Evolutionary conservation across 2,329 filamentous ascomycete genomes (phyloP).

Genomic region (Mycosphaerelloides madeirae): DNA sequence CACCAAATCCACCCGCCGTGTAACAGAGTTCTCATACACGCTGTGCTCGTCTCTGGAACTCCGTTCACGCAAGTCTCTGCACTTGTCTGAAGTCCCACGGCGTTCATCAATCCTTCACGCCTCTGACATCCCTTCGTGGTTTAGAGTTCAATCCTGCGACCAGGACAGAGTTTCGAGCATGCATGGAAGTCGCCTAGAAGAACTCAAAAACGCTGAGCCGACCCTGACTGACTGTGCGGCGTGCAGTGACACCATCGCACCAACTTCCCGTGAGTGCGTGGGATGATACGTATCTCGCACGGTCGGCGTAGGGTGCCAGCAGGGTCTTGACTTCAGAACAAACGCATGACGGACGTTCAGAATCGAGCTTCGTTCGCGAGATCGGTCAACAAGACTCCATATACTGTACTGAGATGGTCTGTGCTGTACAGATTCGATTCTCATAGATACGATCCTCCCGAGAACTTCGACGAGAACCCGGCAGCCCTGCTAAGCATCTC

Average conservation of each 20-base stretch:
- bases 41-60: too few species aligned
- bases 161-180: not conserved
- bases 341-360: too few species aligned
- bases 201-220: not conserved
- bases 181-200: constrained; percentile 2
- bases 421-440: not conserved
- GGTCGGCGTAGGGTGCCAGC: too few species aligned
- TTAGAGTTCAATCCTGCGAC: too few species aligned
- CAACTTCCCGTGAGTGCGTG: not conserved
- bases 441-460: constrained; percentile 62
- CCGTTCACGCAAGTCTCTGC: too few species aligned
- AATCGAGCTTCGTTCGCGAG: too few species aligned
- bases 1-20: too few species aligned
- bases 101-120: not conserved
- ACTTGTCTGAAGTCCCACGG: too few species aligned
- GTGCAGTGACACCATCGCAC: not conserved
- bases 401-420: not conserved
- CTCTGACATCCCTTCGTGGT: not conserved
- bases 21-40: too few species aligned
- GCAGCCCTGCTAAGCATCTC: constrained; percentile 75
- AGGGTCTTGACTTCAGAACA: too few species aligned
- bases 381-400: too few species aligned
- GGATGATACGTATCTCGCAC: too few species aligned
- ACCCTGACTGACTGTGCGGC: not conserved
- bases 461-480: constrained; percentile 77